Percentiles rank a stretch among this genome's conserved stretches.
Evolutionary conservation across 352 stramenopile genomes (phyloP).

Genomic region (Halophytophthora batemanensis): DNA sequence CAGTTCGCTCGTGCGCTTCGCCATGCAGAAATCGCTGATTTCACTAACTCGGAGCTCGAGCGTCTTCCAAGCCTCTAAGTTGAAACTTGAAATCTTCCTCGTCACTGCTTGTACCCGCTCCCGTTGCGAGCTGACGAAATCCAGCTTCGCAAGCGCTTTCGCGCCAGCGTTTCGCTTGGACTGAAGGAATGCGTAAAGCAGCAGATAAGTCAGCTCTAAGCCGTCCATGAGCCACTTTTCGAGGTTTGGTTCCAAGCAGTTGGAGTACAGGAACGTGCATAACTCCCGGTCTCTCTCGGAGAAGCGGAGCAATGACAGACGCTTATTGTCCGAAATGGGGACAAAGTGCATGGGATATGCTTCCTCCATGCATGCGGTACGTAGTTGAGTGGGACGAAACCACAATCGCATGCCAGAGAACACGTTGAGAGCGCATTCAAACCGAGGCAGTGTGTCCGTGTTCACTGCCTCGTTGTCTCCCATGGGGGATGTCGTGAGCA

Average conservation of each 20-base stretch:
- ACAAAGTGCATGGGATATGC: slow-evolving; percentile 14
- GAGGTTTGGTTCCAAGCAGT: slow-evolving; percentile 1
- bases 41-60: slow-evolving; percentile 16
- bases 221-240: slow-evolving; percentile 19
- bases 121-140: slow-evolving; percentile 4
- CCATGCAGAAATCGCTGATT: slow-evolving; percentile 14
- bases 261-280: slow-evolving; percentile 7
- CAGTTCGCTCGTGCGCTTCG: slow-evolving; percentile 14
- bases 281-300: slow-evolving; percentile 19
- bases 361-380: slow-evolving; percentile 12
- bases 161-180: slow-evolving; percentile 12
- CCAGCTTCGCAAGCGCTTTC: slow-evolving; percentile 15
- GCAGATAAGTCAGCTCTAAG: slow-evolving; percentile 16
- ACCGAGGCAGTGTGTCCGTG: slow-evolving; percentile 4
- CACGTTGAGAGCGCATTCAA: slow-evolving; percentile 17
- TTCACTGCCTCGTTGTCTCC: neutral
- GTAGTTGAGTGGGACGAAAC: slow-evolving; percentile 5
- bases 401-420: slow-evolving; percentile 19
- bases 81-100: slow-evolving; percentile 18
- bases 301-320: slow-evolving; percentile 13
- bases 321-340: slow-evolving; percentile 15
- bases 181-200: slow-evolving; percentile 17
- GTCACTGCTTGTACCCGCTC: slow-evolving; percentile 17
- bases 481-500: slow-evolving; percentile 16
- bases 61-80: slow-evolving; percentile 22